Evolutionary conservation across 2,329 filamentous ascomycete genomes (phyloP).

Genomic region (Fusarium chaquense): DNA sequence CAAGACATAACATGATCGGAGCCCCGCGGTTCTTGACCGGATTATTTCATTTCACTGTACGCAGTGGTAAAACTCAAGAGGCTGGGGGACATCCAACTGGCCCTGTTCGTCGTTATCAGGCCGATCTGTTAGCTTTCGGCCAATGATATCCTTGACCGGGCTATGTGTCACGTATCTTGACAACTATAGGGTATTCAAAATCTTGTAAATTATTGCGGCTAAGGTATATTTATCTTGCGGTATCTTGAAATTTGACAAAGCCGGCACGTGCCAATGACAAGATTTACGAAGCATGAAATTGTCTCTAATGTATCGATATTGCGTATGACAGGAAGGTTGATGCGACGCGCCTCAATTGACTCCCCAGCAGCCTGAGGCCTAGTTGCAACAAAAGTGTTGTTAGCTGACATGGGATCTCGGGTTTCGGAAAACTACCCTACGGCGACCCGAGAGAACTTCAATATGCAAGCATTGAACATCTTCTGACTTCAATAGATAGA

Average conservation of each 20-base stretch:
- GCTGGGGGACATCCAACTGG: not conserved
- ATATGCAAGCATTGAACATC: not conserved
- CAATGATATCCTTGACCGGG: not conserved
- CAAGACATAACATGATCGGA: conserved; percentile 24
- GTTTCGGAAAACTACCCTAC: not conserved
- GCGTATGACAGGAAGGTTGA: not conserved
- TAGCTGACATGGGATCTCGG: fast-evolving
- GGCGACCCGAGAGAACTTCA: not conserved
- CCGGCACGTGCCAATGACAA: no score
- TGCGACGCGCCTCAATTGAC: not conserved
- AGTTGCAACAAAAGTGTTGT: not conserved
- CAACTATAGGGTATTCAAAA: not conserved
- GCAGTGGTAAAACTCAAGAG: not conserved
- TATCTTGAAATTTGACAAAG: no score
- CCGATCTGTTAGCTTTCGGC: not conserved
- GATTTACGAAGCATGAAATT: not conserved
- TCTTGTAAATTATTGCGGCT: not conserved
- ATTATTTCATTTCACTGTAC: not conserved
- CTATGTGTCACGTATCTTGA: not conserved
- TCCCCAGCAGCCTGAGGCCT: no score
- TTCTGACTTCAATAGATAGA: not conserved
- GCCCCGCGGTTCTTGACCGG: conserved; percentile 1
- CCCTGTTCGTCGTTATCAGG: not conserved
- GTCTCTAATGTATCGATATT: not conserved
- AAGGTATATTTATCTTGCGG: not conserved